Conservation (phyloP, 2,329 filamentous ascomycete species). For the Blumeria hordei region DNA sequence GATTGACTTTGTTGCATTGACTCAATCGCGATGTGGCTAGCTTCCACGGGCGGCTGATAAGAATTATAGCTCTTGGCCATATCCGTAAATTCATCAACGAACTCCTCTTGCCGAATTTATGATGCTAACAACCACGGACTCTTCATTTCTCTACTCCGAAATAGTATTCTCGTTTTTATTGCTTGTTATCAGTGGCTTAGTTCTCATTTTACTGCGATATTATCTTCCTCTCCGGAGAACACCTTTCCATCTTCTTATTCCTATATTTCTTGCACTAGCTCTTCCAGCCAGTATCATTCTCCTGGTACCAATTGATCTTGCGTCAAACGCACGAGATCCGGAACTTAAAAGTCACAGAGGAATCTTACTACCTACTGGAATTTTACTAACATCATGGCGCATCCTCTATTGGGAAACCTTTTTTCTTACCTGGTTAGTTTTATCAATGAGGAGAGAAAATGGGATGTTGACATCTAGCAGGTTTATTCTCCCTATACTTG, state of each 20-base stretch:
- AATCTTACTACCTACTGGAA: constrained; percentile 62
- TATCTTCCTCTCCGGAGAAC: constrained; percentile 81
- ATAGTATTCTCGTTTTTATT: constrained; percentile 55
- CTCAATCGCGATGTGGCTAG: too few relatives aligned
- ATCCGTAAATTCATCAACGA: not conserved
- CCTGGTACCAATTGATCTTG: constrained; percentile 85
- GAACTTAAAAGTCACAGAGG: constrained; percentile 42
- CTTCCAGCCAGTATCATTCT: constrained; percentile 78
- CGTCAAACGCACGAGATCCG: constrained; percentile 54
- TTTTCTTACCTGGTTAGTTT: constrained; percentile 59
- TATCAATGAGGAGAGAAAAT: constrained; percentile 1
- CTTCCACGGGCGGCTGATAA: too few relatives aligned
- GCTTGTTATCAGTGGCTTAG: constrained; percentile 46
- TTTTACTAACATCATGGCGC: constrained; percentile 73
- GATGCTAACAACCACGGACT: constrained; percentile 18
- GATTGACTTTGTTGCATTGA: too few relatives aligned
- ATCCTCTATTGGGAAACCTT: constrained; percentile 97
- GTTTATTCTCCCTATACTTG: constrained; percentile 77
- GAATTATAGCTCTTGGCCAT: too few relatives aligned
- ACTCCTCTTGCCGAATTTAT: constrained; percentile 5
- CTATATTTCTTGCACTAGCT: constrained; percentile 88
- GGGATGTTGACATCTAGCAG: constrained; percentile 18
- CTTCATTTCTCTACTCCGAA: constrained; percentile 51
- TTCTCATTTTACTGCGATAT: constrained; percentile 65
- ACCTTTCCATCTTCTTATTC: constrained; percentile 68